These are phyloP conservation scores for Ambispora gerdemannii DNA, from an alignment of 192 early-diverging fungal species.

Conservation along the genomic window DNA sequence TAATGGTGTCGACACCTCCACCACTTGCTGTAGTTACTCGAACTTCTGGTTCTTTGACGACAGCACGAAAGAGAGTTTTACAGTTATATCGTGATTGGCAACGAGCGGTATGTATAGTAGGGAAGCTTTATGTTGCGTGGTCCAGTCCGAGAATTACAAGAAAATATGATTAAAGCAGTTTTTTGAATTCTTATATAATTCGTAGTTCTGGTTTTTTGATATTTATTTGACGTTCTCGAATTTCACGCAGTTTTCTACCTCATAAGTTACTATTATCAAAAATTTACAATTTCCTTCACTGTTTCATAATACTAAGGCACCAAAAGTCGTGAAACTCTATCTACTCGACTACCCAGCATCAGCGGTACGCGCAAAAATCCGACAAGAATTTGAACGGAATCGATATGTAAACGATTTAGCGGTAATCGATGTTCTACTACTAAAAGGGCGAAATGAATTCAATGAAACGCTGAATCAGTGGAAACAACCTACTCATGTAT, in stretches of 20 bases:
- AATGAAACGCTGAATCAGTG: constrained; percentile 90
- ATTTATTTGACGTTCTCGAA: neutral
- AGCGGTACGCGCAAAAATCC: constrained; percentile 75
- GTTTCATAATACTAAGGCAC: no score
- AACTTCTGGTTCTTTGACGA: constrained; percentile 56
- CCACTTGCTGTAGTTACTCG: constrained; percentile 51
- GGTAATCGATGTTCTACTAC: constrained; percentile 77
- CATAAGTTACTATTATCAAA: no score
- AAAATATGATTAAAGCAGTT: neutral
- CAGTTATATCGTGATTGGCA: constrained; percentile 73
- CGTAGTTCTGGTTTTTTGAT: neutral
- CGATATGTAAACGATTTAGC: constrained; percentile 70
- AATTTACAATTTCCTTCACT: no score
- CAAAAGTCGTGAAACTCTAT: constrained; percentile 69
- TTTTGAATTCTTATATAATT: neutral
- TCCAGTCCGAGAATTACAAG: neutral
- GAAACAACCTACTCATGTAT: constrained; percentile 87
- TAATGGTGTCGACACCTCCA: constrained; percentile 29
- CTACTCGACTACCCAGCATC: constrained; percentile 70
- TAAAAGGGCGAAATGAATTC: constrained; percentile 84
- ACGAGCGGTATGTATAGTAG: constrained; percentile 48
- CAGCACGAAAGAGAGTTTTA: constrained; percentile 62
- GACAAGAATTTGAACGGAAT: constrained; percentile 87
- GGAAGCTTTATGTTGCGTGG: neutral
- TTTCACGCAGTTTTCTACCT: neutral